These are phyloP conservation scores for Penicillium sp. DNA, from an alignment of 2,329 filamentous ascomycete genomes.

Conservation along the genomic window DNA sequence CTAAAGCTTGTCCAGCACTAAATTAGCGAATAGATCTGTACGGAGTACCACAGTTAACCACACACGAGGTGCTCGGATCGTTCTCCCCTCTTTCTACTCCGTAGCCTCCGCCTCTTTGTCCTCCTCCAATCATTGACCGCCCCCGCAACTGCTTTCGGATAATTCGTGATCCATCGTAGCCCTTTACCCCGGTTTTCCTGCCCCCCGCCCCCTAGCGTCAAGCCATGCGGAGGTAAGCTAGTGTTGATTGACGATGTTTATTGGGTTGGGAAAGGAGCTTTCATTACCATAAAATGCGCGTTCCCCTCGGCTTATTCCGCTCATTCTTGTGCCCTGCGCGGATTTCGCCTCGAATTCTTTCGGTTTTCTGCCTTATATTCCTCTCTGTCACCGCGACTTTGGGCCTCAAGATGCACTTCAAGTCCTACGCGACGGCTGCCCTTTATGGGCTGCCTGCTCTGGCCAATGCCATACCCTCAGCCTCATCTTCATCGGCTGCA, in stretches of 20 bases:
- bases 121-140: conserved; percentile 9
- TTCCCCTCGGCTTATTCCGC: conserved; percentile 24
- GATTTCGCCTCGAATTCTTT: conserved; percentile 27
- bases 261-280: conserved; percentile 14
- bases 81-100: conserved; percentile 15
- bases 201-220: conserved; percentile 23
- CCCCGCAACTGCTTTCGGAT: conserved; percentile 20
- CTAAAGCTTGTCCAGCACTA: conserved; percentile 16
- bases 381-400: conserved; percentile 27
- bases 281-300: conserved; percentile 22
- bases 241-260: conserved; percentile 14
- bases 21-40: not conserved
- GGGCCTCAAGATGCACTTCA: conserved; percentile 36
- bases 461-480: conserved; percentile 17
- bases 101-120: conserved; percentile 2
- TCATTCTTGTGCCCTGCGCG: conserved; percentile 29
- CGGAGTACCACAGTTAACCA: not conserved
- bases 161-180: conserved; percentile 15
- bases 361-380: conserved; percentile 30
- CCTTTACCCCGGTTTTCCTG: conserved; percentile 20
- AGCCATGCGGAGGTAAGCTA: conserved; percentile 21
- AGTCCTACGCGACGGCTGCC: conserved; percentile 30
- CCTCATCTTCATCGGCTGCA: conserved; percentile 8
- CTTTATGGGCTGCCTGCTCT: conserved; percentile 33
- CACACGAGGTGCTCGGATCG: conserved; percentile 13